phyloP scores from a whole-genome alignment of 306 rosid genomes.

The Castanea mollissima region DNA sequence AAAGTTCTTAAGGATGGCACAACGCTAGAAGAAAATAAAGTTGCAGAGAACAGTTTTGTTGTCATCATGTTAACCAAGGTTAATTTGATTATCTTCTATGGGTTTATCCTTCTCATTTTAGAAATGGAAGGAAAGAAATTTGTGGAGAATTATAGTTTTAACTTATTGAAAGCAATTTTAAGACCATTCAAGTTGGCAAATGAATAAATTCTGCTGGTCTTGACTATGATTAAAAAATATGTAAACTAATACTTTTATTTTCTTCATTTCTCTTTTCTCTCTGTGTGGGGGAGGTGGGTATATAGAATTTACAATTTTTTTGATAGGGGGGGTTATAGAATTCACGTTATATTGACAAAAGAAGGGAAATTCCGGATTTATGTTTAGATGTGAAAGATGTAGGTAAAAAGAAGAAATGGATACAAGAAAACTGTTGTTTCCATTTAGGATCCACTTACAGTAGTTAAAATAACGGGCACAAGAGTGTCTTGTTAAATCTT shows the following conservation, averaged over 20 bases:
- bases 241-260: background rate
- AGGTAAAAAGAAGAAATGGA: background rate
- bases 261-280: background rate
- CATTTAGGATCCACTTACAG: background rate
- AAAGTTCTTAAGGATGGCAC: slow-evolving; percentile 83
- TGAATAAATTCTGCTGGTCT: background rate
- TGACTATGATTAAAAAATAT: background rate
- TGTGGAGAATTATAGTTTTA: background rate
- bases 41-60: slow-evolving; percentile 79
- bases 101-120: background rate
- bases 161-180: background rate
- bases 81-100: background rate
- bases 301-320: background rate
- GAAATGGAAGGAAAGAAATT: background rate
- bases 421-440: background rate
- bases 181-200: background rate
- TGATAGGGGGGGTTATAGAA: background rate
- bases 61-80: slow-evolving; percentile 96
- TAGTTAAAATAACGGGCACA: background rate
- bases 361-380: background rate
- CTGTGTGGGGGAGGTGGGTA: background rate
- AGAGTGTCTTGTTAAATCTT: background rate
- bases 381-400: background rate
- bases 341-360: background rate
- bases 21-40: slow-evolving; percentile 80